A percentile compares a stretch with the other conserved stretches of the same genome.
These are phyloP conservation scores for Medakamo hakoo DNA, from an alignment of 139 green algal species.

Conservation along the genomic window DNA sequence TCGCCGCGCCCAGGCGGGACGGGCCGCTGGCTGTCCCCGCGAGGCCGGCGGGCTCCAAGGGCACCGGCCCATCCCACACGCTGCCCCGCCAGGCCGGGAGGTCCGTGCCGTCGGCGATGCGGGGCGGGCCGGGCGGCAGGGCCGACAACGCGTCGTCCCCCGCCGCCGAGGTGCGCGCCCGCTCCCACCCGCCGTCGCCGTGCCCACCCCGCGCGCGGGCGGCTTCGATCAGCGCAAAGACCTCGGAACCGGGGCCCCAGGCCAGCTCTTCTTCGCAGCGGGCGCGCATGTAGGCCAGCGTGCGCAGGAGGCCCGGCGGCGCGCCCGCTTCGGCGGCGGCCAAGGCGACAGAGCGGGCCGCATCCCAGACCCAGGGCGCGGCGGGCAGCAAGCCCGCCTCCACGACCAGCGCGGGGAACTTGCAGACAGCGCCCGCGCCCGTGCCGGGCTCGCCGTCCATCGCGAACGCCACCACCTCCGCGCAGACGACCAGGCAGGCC, in stretches of 20 bases:
- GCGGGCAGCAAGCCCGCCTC: too few species aligned
- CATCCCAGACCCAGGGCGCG: neutral
- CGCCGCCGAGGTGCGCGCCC: too few species aligned
- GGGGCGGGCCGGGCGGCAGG: too few species aligned
- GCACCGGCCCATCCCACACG: too few species aligned
- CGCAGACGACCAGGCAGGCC: neutral
- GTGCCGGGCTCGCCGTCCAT: neutral
- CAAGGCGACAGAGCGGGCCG: neutral
- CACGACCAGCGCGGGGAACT: neutral
- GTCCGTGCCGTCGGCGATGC: too few species aligned
- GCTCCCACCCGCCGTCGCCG: too few species aligned
- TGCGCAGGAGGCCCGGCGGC: neutral
- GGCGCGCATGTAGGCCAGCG: slow-evolving; percentile 2
- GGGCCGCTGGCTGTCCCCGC: too few species aligned
- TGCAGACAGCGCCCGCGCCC: neutral
- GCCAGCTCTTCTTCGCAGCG: slow-evolving; percentile 9
- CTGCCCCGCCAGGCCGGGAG: too few species aligned
- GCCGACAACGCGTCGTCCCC: too few species aligned
- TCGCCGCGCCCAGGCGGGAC: too few species aligned
- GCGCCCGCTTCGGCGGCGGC: neutral
- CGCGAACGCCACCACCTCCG: neutral
- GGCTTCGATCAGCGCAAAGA: slow-evolving; percentile 4
- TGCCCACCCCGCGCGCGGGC: too few species aligned
- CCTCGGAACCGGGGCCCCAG: slow-evolving; percentile 6
- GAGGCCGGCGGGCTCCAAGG: too few species aligned